Conservation (phyloP, 2,329 filamentous ascomycete species). For the Paramyrothecium roridum region DNA sequence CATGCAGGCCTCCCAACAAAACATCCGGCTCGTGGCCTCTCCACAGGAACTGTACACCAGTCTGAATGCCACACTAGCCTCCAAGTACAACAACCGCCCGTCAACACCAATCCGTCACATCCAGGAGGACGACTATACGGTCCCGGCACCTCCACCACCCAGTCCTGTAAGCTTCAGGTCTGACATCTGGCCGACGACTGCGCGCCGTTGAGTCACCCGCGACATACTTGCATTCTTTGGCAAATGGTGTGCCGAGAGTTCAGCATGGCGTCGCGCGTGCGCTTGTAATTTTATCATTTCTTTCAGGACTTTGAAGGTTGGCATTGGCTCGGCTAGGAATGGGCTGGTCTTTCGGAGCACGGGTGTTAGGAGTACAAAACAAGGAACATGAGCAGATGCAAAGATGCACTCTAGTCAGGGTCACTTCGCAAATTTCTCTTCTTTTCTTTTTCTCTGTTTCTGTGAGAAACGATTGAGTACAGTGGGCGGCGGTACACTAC, state of each 20-base stretch:
- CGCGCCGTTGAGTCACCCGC: constrained; percentile 18
- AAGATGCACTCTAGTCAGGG: too few relatives aligned
- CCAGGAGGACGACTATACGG: constrained; percentile 57
- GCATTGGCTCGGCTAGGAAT: not conserved
- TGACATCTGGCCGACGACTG: constrained; percentile 49
- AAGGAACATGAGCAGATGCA: not conserved
- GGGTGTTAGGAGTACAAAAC: not conserved
- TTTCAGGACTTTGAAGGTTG: not conserved
- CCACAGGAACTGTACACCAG: constrained; percentile 50
- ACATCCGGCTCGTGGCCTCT: constrained; percentile 36
- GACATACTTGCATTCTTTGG: not conserved
- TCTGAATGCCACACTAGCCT: constrained; percentile 47
- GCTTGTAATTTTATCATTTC: not conserved
- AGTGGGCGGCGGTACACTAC: too few relatives aligned
- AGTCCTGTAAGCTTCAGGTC: constrained; percentile 60
- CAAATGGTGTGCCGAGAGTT: not conserved
- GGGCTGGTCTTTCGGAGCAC: not conserved
- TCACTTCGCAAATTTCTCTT: too few relatives aligned
- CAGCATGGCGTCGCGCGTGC: not conserved
- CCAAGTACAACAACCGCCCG: constrained; percentile 36
- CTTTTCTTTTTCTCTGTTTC: too few relatives aligned
- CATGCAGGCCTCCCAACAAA: constrained; percentile 43
- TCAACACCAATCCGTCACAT: constrained; percentile 48
- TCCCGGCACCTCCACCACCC: constrained; percentile 63
- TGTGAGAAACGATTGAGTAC: too few relatives aligned